Evolutionary conservation across 257 asterid species (phyloP).

Genomic region (Scutellaria galericulata): DNA sequence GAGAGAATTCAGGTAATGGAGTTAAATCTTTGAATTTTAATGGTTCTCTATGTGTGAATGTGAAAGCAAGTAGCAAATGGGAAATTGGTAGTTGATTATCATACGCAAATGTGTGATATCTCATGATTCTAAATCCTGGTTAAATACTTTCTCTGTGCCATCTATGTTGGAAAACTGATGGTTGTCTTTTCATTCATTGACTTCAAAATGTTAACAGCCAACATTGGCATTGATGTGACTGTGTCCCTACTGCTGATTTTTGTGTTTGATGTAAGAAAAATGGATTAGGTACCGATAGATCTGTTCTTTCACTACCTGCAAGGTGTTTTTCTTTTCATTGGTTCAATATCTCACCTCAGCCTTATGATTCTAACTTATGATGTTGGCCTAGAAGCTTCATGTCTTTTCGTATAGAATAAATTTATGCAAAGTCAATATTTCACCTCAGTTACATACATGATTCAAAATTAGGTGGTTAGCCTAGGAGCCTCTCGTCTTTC

Average conservation of each 20-base stretch:
- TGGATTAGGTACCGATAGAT: conserved; percentile 2
- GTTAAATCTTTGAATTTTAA: conserved; percentile 2
- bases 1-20: conserved; percentile 5
- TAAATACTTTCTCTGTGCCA: background rate
- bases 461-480: background rate
- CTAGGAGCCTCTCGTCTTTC: background rate
- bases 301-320: background rate
- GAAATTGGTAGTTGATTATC: background rate
- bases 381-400: background rate
- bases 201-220: background rate
- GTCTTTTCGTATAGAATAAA: conserved; percentile 11
- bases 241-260: background rate
- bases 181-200: conserved; percentile 1
- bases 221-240: background rate
- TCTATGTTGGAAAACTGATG: conserved; percentile 9
- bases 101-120: background rate
- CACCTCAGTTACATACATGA: conserved; percentile 1
- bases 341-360: conserved; percentile 1
- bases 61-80: conserved; percentile 16
- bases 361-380: background rate
- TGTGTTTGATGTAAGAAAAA: conserved; percentile 19
- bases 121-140: background rate
- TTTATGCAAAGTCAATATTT: conserved; percentile 8
- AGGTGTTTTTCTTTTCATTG: background rate
- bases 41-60: conserved; percentile 1